A percentile compares a stretch with the other conserved stretches of the same genome.
These are phyloP conservation scores for Dendrobium officinale DNA, from an alignment of 106 monocot genomes.

Conservation along the genomic window DNA sequence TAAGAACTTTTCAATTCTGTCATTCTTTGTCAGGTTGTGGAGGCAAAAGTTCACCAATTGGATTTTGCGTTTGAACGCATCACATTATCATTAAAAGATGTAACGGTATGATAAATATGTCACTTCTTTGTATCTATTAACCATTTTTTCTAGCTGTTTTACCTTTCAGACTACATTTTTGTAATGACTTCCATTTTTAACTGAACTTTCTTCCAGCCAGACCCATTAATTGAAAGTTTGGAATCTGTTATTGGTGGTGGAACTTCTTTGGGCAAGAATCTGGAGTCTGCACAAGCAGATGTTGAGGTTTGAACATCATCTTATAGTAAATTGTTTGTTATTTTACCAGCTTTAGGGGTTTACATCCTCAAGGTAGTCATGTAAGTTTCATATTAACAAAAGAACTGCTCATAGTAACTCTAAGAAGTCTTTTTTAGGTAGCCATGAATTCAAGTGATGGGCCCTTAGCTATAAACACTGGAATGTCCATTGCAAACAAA, in stretches of 20 bases:
- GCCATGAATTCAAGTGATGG: too few relatives aligned
- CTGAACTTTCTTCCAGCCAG: conserved; percentile 43
- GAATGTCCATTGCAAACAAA: too few relatives aligned
- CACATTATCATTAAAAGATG: conserved; percentile 74
- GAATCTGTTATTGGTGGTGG: conserved; percentile 70
- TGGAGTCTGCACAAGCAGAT: conserved; percentile 53
- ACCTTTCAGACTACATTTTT: neutral
- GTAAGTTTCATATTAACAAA: too few relatives aligned
- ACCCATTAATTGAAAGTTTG: conserved; percentile 62
- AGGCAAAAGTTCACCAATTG: conserved; percentile 89
- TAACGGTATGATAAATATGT: conserved; percentile 38
- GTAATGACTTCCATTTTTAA: neutral
- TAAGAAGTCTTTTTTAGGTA: too few relatives aligned
- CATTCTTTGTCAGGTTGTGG: conserved; percentile 49
- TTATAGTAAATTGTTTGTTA: neutral
- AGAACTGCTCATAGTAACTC: too few relatives aligned
- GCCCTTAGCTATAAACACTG: too few relatives aligned
- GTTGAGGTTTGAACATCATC: conserved; percentile 46
- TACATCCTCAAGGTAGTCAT: neutral
- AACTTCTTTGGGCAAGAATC: conserved; percentile 30
- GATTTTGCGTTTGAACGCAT: conserved; percentile 76
- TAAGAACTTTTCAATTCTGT: neutral
- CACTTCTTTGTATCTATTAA: neutral
- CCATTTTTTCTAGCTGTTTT: neutral
- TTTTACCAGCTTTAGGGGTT: neutral